phyloP scores from a whole-genome alignment of 169 alveolate species.

The Plasmodium yoelii region DNA sequence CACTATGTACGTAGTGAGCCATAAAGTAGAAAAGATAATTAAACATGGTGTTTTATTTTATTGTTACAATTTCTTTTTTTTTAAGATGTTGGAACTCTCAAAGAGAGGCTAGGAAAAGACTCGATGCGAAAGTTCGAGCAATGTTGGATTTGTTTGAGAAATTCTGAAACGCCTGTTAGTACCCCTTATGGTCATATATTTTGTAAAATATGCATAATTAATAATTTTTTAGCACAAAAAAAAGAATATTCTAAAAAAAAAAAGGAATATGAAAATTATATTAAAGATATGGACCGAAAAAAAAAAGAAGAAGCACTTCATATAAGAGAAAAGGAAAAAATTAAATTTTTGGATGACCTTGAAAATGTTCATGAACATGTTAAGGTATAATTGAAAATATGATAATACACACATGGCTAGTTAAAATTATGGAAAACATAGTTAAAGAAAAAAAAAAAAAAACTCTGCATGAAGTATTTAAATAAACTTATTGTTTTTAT shows the following conservation, averaged over 20 bases:
- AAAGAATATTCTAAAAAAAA: slow-evolving; percentile 68
- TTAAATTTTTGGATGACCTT: slow-evolving; percentile 24
- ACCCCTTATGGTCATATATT: slow-evolving; percentile 94
- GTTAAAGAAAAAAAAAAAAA: not conserved
- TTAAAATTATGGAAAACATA: slow-evolving; percentile 51
- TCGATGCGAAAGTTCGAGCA: slow-evolving; percentile 92
- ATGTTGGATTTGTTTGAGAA: slow-evolving; percentile 93
- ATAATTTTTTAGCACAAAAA: slow-evolving; percentile 90
- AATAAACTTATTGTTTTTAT: slow-evolving; percentile 43
- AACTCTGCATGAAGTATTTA: no score
- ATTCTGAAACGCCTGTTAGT: slow-evolving; percentile 90
- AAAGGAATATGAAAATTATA: slow-evolving; percentile 46
- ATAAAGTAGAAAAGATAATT: not conserved
- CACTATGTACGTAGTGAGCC: not conserved
- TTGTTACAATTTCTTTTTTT: not conserved
- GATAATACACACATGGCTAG: slow-evolving; percentile 46
- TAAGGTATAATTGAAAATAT: slow-evolving; percentile 75
- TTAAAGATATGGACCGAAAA: slow-evolving; percentile 44
- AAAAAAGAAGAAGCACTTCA: slow-evolving; percentile 74
- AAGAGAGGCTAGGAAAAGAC: slow-evolving; percentile 92
- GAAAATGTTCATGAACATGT: slow-evolving; percentile 62
- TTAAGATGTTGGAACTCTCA: slow-evolving; percentile 89
- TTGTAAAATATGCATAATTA: slow-evolving; percentile 93
- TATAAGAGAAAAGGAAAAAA: slow-evolving; percentile 76
- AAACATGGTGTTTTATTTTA: not conserved